Percentiles rank a stretch among this genome's conserved stretches.
These are phyloP conservation scores for Ceratobasidium sp. DNA, from an alignment of 1,284 basidiomycete species.

Conservation along the genomic window DNA sequence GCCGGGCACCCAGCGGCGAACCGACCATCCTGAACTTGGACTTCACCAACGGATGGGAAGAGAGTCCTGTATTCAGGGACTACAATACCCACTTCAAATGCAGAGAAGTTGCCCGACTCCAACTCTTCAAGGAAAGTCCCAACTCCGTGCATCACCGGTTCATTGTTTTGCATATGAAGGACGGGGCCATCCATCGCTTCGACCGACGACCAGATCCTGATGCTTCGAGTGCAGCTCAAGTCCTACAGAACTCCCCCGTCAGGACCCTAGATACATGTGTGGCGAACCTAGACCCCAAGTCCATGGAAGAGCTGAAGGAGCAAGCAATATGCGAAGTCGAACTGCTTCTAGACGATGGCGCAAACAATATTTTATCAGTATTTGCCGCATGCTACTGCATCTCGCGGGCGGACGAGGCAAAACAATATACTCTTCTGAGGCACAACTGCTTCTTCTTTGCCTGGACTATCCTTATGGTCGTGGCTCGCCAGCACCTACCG, in stretches of 20 bases:
- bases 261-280: neutral
- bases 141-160: conserved; percentile 9
- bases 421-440: neutral
- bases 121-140: too few relatives aligned
- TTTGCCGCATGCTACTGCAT: neutral
- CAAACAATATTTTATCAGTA: neutral
- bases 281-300: neutral
- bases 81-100: too few relatives aligned
- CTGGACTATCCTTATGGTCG: conserved; percentile 30
- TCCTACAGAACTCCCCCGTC: neutral
- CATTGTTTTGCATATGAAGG: neutral
- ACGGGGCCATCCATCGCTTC: neutral
- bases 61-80: too few relatives aligned
- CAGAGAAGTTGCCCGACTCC: too few relatives aligned
- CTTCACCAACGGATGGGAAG: too few relatives aligned
- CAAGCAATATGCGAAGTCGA: neutral
- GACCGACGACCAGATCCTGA: conserved; percentile 15
- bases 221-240: neutral
- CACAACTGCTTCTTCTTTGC: conserved; percentile 40
- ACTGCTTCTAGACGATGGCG: neutral
- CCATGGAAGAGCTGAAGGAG: too few relatives aligned
- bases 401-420: neutral
- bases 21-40: too few relatives aligned
- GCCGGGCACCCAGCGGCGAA: too few relatives aligned
- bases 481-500: neutral